These are phyloP conservation scores for Candida khao-thaluensis DNA, from an alignment of 805 yeast species.

Conservation along the genomic window DNA sequence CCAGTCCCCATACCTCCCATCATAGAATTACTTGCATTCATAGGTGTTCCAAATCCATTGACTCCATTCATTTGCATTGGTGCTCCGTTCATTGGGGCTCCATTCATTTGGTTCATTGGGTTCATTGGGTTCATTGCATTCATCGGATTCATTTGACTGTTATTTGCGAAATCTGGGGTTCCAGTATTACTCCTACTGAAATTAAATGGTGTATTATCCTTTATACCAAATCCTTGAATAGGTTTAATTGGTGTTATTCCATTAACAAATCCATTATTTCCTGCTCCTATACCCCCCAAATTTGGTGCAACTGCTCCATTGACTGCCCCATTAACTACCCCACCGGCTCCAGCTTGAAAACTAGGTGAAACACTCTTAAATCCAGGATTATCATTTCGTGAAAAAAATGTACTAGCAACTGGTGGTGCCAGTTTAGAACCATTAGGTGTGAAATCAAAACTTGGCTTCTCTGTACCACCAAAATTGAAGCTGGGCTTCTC, in stretches of 20 bases:
- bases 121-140: too few relatives aligned
- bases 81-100: background rate
- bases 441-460: constrained; percentile 12
- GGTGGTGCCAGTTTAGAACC: constrained; percentile 8
- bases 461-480: constrained; percentile 14
- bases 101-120: background rate
- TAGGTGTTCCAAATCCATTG: constrained; percentile 1
- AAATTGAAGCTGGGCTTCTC: constrained; percentile 15
- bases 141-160: too few relatives aligned
- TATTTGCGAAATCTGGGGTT: constrained; percentile 9
- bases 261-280: constrained; percentile 8
- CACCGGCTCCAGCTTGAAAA: background rate
- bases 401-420: constrained; percentile 19
- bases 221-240: constrained; percentile 3
- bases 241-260: constrained; percentile 17
- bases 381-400: constrained; percentile 24
- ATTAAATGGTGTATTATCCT: constrained; percentile 10
- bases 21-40: constrained; percentile 1
- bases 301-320: background rate
- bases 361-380: constrained; percentile 18
- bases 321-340: background rate
- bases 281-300: too few relatives aligned
- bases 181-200: constrained; percentile 12
- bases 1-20: background rate
- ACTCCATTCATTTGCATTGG: background rate